These are phyloP conservation scores for Candida taoyuanica DNA, from an alignment of 805 yeast species.

Conservation along the genomic window DNA sequence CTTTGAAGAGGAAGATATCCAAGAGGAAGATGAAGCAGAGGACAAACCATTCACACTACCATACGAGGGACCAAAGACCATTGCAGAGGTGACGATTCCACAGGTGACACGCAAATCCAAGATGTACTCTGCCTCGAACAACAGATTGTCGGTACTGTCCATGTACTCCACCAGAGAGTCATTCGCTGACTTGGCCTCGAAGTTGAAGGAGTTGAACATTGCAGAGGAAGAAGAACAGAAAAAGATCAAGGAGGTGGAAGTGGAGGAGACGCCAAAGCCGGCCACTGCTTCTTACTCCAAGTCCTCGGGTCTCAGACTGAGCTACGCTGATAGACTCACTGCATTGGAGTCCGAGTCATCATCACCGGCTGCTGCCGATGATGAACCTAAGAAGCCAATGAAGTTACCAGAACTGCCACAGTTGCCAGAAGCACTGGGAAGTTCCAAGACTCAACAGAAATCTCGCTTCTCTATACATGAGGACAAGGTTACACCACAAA, in stretches of 20 bases:
- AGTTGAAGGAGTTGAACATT: constrained; percentile 28
- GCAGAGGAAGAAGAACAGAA: constrained; percentile 3
- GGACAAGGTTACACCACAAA: constrained; percentile 3
- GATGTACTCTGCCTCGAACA: constrained; percentile 55
- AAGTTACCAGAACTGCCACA: constrained; percentile 26
- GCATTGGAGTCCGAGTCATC: constrained; percentile 12
- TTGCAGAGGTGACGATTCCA: constrained; percentile 65
- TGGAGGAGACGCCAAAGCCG: constrained; percentile 7
- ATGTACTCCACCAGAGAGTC: constrained; percentile 66
- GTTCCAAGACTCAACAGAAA: constrained; percentile 9
- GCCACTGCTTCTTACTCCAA: constrained; percentile 8
- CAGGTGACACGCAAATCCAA: constrained; percentile 66
- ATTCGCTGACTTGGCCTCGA: constrained; percentile 50
- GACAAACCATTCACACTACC: no score
- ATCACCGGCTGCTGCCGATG: constrained; percentile 7
- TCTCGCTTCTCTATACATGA: constrained; percentile 8
- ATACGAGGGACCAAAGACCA: constrained; percentile 40
- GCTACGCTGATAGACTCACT: constrained; percentile 36
- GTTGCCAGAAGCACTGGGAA: constrained; percentile 7
- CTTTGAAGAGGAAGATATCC: constrained; percentile 1
- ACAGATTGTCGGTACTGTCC: constrained; percentile 67
- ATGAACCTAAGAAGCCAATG: constrained; percentile 7
- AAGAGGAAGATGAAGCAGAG: no score
- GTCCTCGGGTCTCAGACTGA: constrained; percentile 29
- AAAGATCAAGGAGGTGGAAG: constrained; percentile 1